Evolutionary conservation across 2,329 filamentous ascomycete genomes (phyloP), one percentile per base, ranked within the genome.

Genomic region (Fusarium udum): DNA sequence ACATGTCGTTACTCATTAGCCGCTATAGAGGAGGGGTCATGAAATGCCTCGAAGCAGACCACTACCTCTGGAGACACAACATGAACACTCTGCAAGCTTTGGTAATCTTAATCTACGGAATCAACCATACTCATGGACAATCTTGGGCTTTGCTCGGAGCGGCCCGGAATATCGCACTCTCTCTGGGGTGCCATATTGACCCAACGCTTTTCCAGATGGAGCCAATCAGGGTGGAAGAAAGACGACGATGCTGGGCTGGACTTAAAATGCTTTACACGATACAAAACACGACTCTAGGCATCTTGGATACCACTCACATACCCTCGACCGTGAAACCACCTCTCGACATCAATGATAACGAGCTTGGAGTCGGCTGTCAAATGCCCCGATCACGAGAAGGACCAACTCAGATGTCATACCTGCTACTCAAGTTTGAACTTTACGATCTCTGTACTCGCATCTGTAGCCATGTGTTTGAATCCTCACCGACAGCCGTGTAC

Each of bases 11-110:
- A 18, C 59, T 72, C 1, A 46, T 11, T 34, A 43, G 43, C 15
- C 61, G 69, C 13, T 72, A 64, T 16, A 46, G 69, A 32, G 52
- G 58, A 36, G 66, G 58, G 16, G 69, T 55, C 7, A 72, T 72
- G 69, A 67, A 42, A 31, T 72, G 69, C 37, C 61, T 72, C 3
- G 66, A 72, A 15, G 58, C 69, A 9, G 69, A 72, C 28, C 53
- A 67, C 14, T 72, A 69, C 22, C 66, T 72, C 4, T 70, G 69
- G 66, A 37, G 62, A 22, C 69, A 72, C n/a, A 72, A 67, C n/a
- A 12, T 72, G 9, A 36, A 61, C 11, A 72, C 66, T 4, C 43
- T 72, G 1, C 69, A 72, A 39, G 46, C 69, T 6, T 14, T 72
- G 22, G 45, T 72, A 2, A 52, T 72, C 3, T 11, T 72, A 7